Evolutionary conservation across 108 stramenopile species (phyloP).

Genomic region (Poteriospumella lacustris): DNA sequence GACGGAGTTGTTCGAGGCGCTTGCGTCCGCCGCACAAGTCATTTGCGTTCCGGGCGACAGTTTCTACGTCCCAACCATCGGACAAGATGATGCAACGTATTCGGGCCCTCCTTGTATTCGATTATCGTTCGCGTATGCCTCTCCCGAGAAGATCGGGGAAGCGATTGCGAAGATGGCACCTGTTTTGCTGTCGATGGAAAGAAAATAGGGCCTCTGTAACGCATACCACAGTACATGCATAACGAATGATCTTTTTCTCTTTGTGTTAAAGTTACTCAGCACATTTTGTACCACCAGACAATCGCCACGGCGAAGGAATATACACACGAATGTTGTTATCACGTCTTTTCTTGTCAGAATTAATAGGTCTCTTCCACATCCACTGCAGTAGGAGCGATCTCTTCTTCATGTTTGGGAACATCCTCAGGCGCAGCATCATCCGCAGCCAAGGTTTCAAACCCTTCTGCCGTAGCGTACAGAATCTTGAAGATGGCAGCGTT

Average conservation of each 20-base stretch:
- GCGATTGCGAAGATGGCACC: neutral
- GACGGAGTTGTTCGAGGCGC: neutral
- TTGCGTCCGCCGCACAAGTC: neutral
- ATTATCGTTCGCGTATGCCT: constrained; percentile 14
- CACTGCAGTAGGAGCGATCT: neutral
- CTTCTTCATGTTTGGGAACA: neutral
- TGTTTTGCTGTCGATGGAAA: neutral
- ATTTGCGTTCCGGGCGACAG: constrained; percentile 27
- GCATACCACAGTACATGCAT: too few relatives aligned
- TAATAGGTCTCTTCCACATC: neutral
- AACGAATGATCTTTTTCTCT: neutral
- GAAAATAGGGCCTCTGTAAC: too few relatives aligned
- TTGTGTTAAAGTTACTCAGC: neutral
- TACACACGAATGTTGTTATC: neutral
- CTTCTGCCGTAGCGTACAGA: constrained; percentile 47
- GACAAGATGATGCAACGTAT: neutral
- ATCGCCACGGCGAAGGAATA: neutral
- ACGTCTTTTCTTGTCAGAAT: neutral
- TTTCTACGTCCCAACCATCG: neutral
- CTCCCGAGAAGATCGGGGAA: constrained; percentile 26
- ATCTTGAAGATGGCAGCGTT: constrained; percentile 34
- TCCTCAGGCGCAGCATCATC: neutral
- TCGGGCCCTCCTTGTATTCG: neutral
- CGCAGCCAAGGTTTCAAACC: constrained; percentile 21
- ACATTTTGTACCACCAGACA: neutral